A percentile compares a stretch with the other conserved stretches of the same genome.
Evolutionary conservation across 768 basidiomycete species (phyloP).

Genomic region (Tricholoma hemisulphureum): DNA sequence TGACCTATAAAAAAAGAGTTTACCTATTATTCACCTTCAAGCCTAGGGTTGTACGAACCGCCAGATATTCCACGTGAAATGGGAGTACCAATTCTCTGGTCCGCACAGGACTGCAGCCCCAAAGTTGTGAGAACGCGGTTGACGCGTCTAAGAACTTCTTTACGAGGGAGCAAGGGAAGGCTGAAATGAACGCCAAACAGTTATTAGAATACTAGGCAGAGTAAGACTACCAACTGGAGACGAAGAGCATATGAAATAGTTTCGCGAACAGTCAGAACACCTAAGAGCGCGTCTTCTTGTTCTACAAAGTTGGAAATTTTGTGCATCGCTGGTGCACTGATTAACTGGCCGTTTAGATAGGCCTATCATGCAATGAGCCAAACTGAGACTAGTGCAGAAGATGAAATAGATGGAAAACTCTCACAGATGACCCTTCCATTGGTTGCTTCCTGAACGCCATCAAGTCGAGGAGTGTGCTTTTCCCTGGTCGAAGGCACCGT

Average conservation of each 20-base stretch:
- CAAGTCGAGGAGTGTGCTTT: slow-evolving; percentile 45
- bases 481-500: slow-evolving; percentile 26
- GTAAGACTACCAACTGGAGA: slow-evolving; percentile 37
- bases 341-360: slow-evolving; percentile 29
- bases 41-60: slow-evolving; percentile 25
- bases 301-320: slow-evolving; percentile 52
- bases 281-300: slow-evolving; percentile 59
- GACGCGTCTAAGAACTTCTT: slow-evolving; percentile 40
- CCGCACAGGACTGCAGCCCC: slow-evolving; percentile 46
- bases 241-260: slow-evolving; percentile 51
- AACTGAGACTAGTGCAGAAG: background rate
- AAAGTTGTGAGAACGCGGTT: slow-evolving; percentile 43
- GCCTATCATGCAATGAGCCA: slow-evolving; percentile 20
- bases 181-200: slow-evolving; percentile 16
- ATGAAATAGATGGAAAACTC: slow-evolving; percentile 4
- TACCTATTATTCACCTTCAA: background rate
- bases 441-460: slow-evolving; percentile 41
- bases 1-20: slow-evolving; percentile 40
- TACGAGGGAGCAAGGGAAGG: slow-evolving; percentile 35
- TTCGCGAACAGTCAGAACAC: slow-evolving; percentile 57
- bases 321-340: slow-evolving; percentile 33
- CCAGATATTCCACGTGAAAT: slow-evolving; percentile 61
- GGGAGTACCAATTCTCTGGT: slow-evolving; percentile 56
- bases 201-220: background rate
- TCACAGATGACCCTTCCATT: slow-evolving; percentile 29